Percentiles rank a stretch among this genome's conserved stretches.
Conservation (phyloP, 2,329 filamentous ascomycete genomes). For the Phoma herbarum region DNA sequence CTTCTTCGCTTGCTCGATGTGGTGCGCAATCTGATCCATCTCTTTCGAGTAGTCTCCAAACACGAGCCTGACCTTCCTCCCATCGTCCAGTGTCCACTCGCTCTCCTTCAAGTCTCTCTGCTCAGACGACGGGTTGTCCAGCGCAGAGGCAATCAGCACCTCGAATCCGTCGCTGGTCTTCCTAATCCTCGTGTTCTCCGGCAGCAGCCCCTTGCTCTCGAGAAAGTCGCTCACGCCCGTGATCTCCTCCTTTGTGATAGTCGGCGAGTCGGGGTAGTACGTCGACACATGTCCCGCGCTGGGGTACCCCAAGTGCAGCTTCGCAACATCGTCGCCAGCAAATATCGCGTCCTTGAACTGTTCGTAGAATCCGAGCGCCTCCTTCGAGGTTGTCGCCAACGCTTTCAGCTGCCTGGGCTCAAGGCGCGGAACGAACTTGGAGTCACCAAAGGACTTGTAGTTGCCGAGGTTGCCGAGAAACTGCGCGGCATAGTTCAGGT, state of each 20-base stretch:
- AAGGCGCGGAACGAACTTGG: slow-evolving; percentile 62
- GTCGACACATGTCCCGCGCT: slow-evolving; percentile 59
- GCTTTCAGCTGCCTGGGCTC: slow-evolving; percentile 55
- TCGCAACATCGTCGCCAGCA: slow-evolving; percentile 52
- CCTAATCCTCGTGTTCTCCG: slow-evolving; percentile 60
- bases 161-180: slow-evolving; percentile 58
- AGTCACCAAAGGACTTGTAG: slow-evolving; percentile 62
- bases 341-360: slow-evolving; percentile 57
- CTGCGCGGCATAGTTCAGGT: slow-evolving; percentile 52
- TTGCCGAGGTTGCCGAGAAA: slow-evolving; percentile 65
- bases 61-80: slow-evolving; percentile 57
- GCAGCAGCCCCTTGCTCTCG: slow-evolving; percentile 56
- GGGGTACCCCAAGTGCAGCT: slow-evolving; percentile 61
- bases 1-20: slow-evolving; percentile 58
- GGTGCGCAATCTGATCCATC: slow-evolving; percentile 57
- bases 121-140: slow-evolving; percentile 49
- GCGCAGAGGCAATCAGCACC: slow-evolving; percentile 59
- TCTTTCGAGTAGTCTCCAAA: slow-evolving; percentile 58
- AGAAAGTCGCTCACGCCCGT: slow-evolving; percentile 57
- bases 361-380: slow-evolving; percentile 53
- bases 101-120: slow-evolving; percentile 56
- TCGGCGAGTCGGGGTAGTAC: slow-evolving; percentile 60
- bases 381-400: slow-evolving; percentile 53
- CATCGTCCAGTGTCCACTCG: slow-evolving; percentile 57
- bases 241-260: slow-evolving; percentile 60